phyloP scores from a whole-genome alignment of 2,329 filamentous ascomycete species.

The Colletotrichum lupini region DNA sequence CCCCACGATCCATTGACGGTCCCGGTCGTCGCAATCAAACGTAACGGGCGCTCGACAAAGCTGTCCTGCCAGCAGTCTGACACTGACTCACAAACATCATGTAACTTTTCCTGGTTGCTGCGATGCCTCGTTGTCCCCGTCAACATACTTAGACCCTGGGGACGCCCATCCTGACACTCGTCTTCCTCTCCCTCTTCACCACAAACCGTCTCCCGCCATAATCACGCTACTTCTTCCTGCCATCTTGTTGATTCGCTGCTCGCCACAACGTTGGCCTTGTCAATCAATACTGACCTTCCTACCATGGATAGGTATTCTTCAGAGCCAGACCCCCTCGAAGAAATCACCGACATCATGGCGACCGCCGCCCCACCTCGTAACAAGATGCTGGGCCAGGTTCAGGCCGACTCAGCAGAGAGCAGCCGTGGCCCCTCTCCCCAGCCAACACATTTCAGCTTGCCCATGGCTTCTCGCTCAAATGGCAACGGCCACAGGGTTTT shows the following conservation, averaged over 20 bases:
- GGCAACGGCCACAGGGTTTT: constrained; percentile 78
- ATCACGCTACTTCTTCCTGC: neutral
- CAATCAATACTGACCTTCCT: constrained; percentile 53
- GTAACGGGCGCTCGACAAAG: constrained; percentile 22
- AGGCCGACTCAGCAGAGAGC: constrained; percentile 50
- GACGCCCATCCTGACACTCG: constrained; percentile 5
- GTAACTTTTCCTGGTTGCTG: constrained; percentile 31
- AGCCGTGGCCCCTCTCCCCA: constrained; percentile 84
- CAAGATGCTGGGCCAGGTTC: constrained; percentile 55
- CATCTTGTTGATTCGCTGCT: constrained; percentile 10
- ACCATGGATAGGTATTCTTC: constrained; percentile 52
- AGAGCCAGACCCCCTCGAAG: constrained; percentile 52
- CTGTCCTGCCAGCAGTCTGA: constrained; percentile 22
- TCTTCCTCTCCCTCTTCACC: constrained; percentile 1
- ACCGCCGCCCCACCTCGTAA: constrained; percentile 48
- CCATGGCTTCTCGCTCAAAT: constrained; percentile 62
- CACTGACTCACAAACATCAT: constrained; percentile 32
- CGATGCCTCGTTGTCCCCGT: constrained; percentile 24
- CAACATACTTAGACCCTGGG: constrained; percentile 28
- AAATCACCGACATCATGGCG: constrained; percentile 44
- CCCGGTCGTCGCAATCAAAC: constrained; percentile 12
- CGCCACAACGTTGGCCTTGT: constrained; percentile 50
- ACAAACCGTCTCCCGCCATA: neutral
- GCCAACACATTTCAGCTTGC: constrained; percentile 84
- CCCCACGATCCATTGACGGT: constrained; percentile 14